Evolutionary conservation across 768 basidiomycete genomes (phyloP).

Genomic region (Xerocomus brunneocitrinus): DNA sequence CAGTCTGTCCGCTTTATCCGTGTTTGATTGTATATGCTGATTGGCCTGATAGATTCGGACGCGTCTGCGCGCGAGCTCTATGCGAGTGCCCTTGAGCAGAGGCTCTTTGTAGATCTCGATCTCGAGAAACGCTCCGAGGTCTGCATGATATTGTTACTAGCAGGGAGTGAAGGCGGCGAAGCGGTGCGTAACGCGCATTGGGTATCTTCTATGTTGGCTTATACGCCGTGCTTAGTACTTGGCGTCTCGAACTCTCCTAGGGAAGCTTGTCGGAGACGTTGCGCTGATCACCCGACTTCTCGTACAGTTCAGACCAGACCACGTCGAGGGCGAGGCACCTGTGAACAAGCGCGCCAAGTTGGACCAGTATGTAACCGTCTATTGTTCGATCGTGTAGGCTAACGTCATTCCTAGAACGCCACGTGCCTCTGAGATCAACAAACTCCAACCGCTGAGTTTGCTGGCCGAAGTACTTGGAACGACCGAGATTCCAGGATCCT

Average conservation of each 20-base stretch:
- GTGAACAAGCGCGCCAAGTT: constrained; percentile 64
- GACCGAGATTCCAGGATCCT: constrained; percentile 60
- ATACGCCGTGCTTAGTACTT: constrained; percentile 33
- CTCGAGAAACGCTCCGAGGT: constrained; percentile 52
- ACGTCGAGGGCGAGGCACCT: constrained; percentile 39
- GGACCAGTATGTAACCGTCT: constrained; percentile 48
- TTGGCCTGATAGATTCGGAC: constrained; percentile 35
- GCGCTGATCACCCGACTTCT: constrained; percentile 52
- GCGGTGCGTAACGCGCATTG: constrained; percentile 36
- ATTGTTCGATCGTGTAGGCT: neutral
- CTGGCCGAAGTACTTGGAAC: constrained; percentile 69
- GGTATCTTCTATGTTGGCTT: neutral
- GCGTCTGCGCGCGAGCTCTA: constrained; percentile 38
- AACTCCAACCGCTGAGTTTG: constrained; percentile 47
- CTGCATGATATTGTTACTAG: constrained; percentile 52
- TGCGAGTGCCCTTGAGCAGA: constrained; percentile 43
- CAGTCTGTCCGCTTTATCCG: constrained; percentile 35
- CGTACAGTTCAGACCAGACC: constrained; percentile 42
- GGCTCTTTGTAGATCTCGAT: constrained; percentile 52
- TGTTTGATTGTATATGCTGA: neutral
- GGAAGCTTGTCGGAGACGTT: constrained; percentile 45
- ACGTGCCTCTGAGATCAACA: constrained; percentile 33
- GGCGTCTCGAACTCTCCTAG: constrained; percentile 47
- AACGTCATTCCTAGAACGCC: constrained; percentile 5
- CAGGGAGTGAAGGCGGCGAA: constrained; percentile 44